Percentiles rank a stretch among this genome's conserved stretches.
Conservation (phyloP, 1,139 yeast species). For the Eremothecium cymbalariae region DNA sequence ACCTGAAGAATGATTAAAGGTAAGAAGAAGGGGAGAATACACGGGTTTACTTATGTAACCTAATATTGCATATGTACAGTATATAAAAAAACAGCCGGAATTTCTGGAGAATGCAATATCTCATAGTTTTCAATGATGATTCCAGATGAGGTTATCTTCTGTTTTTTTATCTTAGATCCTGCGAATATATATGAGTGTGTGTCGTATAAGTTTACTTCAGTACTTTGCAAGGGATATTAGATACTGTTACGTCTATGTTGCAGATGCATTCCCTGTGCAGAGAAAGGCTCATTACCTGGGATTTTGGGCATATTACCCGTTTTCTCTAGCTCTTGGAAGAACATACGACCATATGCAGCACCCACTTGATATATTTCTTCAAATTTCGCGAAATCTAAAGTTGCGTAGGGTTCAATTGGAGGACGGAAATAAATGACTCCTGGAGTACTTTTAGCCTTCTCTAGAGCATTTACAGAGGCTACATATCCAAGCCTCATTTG, state of each 20-base stretch:
- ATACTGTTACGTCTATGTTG: slow-evolving; percentile 59
- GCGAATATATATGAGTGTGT: no score
- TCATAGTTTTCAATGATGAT: neutral
- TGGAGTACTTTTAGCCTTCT: slow-evolving; percentile 72
- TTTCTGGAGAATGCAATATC: neutral
- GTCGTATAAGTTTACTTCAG: neutral
- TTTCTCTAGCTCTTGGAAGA: slow-evolving; percentile 46
- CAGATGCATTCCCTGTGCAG: slow-evolving; percentile 18
- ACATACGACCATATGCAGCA: slow-evolving; percentile 56
- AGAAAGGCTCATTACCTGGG: slow-evolving; percentile 39
- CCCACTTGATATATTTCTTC: slow-evolving; percentile 86
- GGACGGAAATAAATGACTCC: slow-evolving; percentile 91
- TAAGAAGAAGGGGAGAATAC: neutral
- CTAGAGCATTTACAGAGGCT: slow-evolving; percentile 88
- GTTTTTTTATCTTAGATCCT: no score
- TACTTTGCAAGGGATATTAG: slow-evolving; percentile 21
- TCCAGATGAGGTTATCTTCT: neutral
- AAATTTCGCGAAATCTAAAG: slow-evolving; percentile 85
- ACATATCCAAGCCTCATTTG: slow-evolving; percentile 92
- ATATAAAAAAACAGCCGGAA: neutral
- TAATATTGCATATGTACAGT: neutral
- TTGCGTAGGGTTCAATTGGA: slow-evolving; percentile 86
- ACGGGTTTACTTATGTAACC: neutral
- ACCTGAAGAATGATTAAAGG: slow-evolving; percentile 25
- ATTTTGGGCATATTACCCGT: slow-evolving; percentile 53